These are phyloP conservation scores for Stagonosporopsis vannaccii DNA, from an alignment of 2,329 filamentous ascomycete species.

Conservation along the genomic window DNA sequence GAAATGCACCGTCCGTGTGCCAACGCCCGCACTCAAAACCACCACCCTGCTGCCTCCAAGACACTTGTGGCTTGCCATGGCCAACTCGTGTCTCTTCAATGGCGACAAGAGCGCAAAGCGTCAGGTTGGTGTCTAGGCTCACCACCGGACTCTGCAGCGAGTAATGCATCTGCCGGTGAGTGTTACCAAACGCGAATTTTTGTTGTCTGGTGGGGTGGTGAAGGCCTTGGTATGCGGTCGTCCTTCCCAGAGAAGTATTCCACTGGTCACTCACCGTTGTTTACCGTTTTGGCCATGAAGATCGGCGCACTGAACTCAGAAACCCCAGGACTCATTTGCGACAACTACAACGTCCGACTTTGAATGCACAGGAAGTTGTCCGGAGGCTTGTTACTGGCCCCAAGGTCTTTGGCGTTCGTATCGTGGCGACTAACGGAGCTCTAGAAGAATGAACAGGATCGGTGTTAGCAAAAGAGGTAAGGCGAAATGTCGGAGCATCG, in stretches of 20 bases:
- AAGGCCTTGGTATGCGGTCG: conserved; percentile 20
- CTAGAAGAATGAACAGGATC: conserved; percentile 4
- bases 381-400: neutral
- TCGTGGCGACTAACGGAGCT: conserved; percentile 6
- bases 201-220: conserved; percentile 9
- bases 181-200: conserved; percentile 5
- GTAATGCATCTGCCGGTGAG: conserved; percentile 19
- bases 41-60: conserved; percentile 25
- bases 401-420: conserved; percentile 2
- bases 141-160: conserved; percentile 22
- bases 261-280: neutral
- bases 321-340: neutral
- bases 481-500: conserved; percentile 12
- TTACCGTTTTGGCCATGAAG: neutral
- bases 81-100: conserved; percentile 21
- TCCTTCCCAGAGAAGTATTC: conserved; percentile 13
- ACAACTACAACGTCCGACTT: neutral
- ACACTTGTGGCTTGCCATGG: conserved; percentile 36
- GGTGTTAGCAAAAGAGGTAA: conserved; percentile 13
- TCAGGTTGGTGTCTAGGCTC: conserved; percentile 17
- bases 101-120: conserved; percentile 28
- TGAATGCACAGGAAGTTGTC: neutral
- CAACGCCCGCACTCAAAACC: conserved; percentile 18
- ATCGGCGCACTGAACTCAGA: neutral
- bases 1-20: conserved; percentile 18